Conservation (phyloP, 495 filamentous ascomycete genomes). For the Penicillium verhagenii region DNA sequence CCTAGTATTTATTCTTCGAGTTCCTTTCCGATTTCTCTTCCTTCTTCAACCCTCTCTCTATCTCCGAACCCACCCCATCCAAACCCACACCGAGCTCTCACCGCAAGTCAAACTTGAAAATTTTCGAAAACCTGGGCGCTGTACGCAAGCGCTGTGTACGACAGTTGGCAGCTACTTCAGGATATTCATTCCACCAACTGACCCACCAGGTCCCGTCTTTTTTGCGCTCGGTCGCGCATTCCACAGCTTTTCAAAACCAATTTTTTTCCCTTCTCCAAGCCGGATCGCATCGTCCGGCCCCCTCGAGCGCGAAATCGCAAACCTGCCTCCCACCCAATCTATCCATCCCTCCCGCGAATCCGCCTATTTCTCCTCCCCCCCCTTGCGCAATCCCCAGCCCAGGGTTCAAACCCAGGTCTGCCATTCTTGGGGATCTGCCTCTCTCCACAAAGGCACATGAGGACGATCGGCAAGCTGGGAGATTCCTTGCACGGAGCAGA, state of each 20-base stretch:
- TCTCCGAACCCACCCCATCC: constrained; percentile 16
- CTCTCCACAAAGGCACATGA: constrained; percentile 41
- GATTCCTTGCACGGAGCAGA: constrained; percentile 51
- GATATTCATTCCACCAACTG: constrained; percentile 39
- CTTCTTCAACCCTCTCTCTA: constrained; percentile 14
- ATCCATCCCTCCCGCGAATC: constrained; percentile 14
- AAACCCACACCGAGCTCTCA: constrained; percentile 1
- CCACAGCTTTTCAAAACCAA: constrained; percentile 22
- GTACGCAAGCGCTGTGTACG: constrained; percentile 47
- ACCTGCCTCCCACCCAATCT: constrained; percentile 1
- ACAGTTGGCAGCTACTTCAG: constrained; percentile 41
- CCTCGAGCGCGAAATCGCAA: not conserved
- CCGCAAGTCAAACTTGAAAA: no score
- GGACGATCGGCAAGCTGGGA: constrained; percentile 45
- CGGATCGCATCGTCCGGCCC: not conserved
- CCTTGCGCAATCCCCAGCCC: constrained; percentile 44
- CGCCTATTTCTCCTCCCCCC: constrained; percentile 22
- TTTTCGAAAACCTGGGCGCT: no score
- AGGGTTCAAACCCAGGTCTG: constrained; percentile 30
- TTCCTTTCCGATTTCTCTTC: constrained; percentile 12
- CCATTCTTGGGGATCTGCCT: constrained; percentile 31
- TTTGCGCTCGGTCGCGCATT: constrained; percentile 43
- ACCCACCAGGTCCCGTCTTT: constrained; percentile 39
- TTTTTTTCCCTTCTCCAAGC: constrained; percentile 9
- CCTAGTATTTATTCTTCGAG: constrained; percentile 5